These are phyloP conservation scores for Aspergillus uvarum DNA, from an alignment of 2,329 filamentous ascomycete genomes.

Conservation along the genomic window DNA sequence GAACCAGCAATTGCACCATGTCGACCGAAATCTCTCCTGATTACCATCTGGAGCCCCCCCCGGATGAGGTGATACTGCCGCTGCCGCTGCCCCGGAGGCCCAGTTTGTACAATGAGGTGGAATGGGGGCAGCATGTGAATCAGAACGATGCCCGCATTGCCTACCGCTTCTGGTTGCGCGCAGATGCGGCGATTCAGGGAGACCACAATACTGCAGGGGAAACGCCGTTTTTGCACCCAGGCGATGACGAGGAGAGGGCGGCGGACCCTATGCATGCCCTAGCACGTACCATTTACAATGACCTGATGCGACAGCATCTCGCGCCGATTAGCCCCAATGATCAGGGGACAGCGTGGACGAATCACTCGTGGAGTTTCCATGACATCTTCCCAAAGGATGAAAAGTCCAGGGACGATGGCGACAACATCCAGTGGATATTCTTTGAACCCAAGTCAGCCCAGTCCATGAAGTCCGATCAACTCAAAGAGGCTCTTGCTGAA, in stretches of 20 bases:
- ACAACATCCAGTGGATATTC: background rate
- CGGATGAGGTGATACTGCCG: background rate
- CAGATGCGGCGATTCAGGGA: slow-evolving; percentile 15
- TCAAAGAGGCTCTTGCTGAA: background rate
- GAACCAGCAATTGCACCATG: background rate
- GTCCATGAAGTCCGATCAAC: background rate
- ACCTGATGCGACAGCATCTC: slow-evolving; percentile 17
- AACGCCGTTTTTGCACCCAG: background rate
- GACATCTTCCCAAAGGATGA: background rate
- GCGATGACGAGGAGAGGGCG: background rate
- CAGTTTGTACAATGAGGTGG: slow-evolving; percentile 27
- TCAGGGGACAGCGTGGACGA: background rate
- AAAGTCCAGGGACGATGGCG: background rate
- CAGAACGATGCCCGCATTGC: slow-evolving; percentile 27
- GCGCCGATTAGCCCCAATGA: background rate
- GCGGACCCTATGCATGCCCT: slow-evolving; percentile 23
- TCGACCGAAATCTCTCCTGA: background rate
- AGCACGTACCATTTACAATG: slow-evolving; percentile 34
- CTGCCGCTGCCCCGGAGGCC: slow-evolving; percentile 24
- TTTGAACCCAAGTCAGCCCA: background rate
- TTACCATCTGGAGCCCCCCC: background rate
- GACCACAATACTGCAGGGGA: background rate
- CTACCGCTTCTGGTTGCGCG: slow-evolving; percentile 28
- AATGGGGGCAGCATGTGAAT: slow-evolving; percentile 27
- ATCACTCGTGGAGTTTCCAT: background rate